phyloP scores from a whole-genome alignment of 441 rosid genomes.

The Euphorbia corollata region DNA sequence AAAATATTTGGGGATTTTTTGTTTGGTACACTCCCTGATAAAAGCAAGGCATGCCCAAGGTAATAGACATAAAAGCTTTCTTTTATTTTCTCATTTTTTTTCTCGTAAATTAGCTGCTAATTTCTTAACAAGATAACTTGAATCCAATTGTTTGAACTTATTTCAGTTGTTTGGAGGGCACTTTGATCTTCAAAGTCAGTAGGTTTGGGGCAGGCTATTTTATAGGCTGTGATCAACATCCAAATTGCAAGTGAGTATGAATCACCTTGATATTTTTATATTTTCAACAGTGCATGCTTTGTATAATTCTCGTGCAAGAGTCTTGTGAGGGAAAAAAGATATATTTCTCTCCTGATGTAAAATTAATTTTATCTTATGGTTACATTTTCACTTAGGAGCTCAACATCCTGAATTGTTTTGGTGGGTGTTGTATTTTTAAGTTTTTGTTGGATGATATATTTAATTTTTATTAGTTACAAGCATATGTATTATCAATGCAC shows the following conservation, averaged over 20 bases:
- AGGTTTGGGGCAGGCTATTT: slow-evolving; percentile 84
- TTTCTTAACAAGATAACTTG: slow-evolving; percentile 9
- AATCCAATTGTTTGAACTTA: slow-evolving; percentile 15
- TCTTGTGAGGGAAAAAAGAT: not conserved
- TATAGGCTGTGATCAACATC: slow-evolving; percentile 86
- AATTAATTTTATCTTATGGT: not conserved
- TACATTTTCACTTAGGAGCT: not conserved
- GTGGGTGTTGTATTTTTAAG: not conserved
- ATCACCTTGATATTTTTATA: slow-evolving; percentile 16
- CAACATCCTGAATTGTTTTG: not conserved
- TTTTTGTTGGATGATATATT: not conserved
- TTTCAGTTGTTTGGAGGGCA: slow-evolving; percentile 88
- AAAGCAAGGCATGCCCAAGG: slow-evolving; percentile 83
- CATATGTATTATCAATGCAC: not conserved
- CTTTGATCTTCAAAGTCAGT: slow-evolving; percentile 79
- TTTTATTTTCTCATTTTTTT: not conserved
- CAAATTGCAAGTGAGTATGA: slow-evolving; percentile 85
- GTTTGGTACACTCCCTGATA: slow-evolving; percentile 75
- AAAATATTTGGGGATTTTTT: slow-evolving; percentile 63
- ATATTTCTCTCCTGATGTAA: not conserved
- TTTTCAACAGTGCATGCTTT: slow-evolving; percentile 6
- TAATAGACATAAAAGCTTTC: slow-evolving; percentile 20
- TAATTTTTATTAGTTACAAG: not conserved
- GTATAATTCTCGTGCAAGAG: not conserved
- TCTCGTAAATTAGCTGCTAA: not conserved